Evolutionary conservation across 2,329 filamentous ascomycete genomes (phyloP), one percentile per base, ranked within the genome.

Genomic region (Fusarium phyllophilum): DNA sequence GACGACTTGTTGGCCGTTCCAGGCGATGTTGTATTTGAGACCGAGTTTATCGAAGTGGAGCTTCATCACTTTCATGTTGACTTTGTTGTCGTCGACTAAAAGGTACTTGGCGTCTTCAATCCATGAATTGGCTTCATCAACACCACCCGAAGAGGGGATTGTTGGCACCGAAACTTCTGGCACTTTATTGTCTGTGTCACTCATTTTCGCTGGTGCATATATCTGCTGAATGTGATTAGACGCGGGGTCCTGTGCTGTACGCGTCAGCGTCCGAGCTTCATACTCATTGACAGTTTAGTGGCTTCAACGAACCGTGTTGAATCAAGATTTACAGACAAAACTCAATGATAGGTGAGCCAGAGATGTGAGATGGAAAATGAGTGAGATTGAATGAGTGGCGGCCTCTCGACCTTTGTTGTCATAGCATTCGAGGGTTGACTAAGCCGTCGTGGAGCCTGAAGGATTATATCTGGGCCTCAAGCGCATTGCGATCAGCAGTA

Each of bases 71-170:
- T 18, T 42, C 2, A 31, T 36, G 13, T 59, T 55, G 29, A 55
- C 13, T 18, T 8, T 14, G 9, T 72, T 72, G 24, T 72, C 69
- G 8, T 72, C 68, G 14, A 39, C 69, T 1, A 72, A 6, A 12
- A 68, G 46, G 6, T 49, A 62, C 9, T 51, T 68, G 36, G 39
- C 22, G 4, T 64, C 36, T 20, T 48, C 51, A 11, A 18, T n/a
- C n/a, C 26, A 14, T 2, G 22, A 2, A 2, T 29, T n/a, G 6
- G 3, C 14, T 10, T 4, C 26, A 0, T 34, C 5, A 5, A 20
- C 6, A 5, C 10, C 4, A 7, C 13, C 3, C 0, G 34, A 31
- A 10, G 46, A 29, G 17, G 8, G 1, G 10, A 7, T 24, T 14
- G 12, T 8, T 22, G 31, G n/a, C 6, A 15, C 3, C 11, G 24